These are phyloP conservation scores for Arthrinium phaeospermum DNA, from an alignment of 2,329 filamentous ascomycete genomes.

Conservation along the genomic window DNA sequence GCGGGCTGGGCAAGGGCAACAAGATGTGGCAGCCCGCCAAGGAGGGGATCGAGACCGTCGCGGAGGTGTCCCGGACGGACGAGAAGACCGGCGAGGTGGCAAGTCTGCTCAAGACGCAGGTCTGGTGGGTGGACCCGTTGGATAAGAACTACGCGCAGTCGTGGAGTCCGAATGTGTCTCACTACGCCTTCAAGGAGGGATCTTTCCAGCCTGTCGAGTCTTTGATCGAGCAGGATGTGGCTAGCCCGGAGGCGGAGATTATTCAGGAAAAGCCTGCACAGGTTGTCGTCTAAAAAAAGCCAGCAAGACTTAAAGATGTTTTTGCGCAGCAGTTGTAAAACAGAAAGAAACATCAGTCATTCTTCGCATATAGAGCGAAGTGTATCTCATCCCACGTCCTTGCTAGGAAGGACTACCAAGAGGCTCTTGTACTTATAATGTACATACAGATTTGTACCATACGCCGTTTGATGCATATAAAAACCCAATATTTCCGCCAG, in stretches of 20 bases:
- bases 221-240: not conserved
- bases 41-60: constrained; percentile 28
- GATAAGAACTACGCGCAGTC: constrained; percentile 52
- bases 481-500: not conserved
- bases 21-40: constrained; percentile 42
- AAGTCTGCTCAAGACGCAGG: constrained; percentile 47
- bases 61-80: constrained; percentile 26
- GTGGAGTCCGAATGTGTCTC: constrained; percentile 62
- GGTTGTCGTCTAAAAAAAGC: constrained; percentile 4
- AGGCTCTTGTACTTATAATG: constrained; percentile 32
- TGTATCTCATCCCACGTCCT: constrained; percentile 22
- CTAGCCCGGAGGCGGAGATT: not conserved
- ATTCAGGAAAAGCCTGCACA: not conserved
- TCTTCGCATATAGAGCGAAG: constrained; percentile 24
- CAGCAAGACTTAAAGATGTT: not conserved
- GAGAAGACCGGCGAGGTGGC: constrained; percentile 25
- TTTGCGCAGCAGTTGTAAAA: not conserved
- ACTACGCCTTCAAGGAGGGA: constrained; percentile 34
- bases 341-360: constrained; percentile 15
- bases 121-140: constrained; percentile 58
- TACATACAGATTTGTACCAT: constrained; percentile 21
- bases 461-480: constrained; percentile 22
- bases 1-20: constrained; percentile 58
- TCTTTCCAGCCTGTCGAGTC: constrained; percentile 7
- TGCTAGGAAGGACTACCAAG: constrained; percentile 22